Evolutionary conservation across 805 yeast genomes (phyloP), one percentile per base, ranked within the genome.

Genomic region (Saccharomycopsis sp.): DNA sequence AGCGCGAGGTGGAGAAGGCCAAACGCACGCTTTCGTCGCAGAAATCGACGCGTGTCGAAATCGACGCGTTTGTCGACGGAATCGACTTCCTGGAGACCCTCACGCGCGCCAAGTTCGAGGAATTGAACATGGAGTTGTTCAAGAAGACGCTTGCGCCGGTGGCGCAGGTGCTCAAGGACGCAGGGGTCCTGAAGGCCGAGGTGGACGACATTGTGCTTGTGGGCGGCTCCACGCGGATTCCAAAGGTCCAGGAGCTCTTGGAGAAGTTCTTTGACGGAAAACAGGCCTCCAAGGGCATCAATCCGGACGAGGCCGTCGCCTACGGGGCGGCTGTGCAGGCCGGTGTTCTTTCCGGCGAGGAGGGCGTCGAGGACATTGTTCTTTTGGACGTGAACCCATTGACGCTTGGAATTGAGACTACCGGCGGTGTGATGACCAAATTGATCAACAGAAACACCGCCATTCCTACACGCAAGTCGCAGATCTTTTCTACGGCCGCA

Each of bases 261-360:
- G 96, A 92, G 77, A 81, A 86, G 64, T 91, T 76, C 82, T 92
- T 92, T 72, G 84, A 87, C 70, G 97, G 97, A 68, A 92, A 94
- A 82, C 91, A 91, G 77, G 92, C 96, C 64, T 89, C 96, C 66
- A 92, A 91, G 83, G 92, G 97, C 69, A 92, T 92, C 70, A 92
- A 92, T 80, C 98, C 99, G 63, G 99, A 92, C 78, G 99, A 92
- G 81, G 99, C 99, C 73, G 98, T 92, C 70, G 99, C 98, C 50
- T 92, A 85, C 69, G 99, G 99, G 83, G 98, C 98, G 62, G 97
- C 99, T 63, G 97, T 92, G 63, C 99, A 92, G 80, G 98, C 97
- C 59, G 98, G 98, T 79, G 95, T 92, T 66, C 79, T 92, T 64
- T 84, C 96, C 57, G 98, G 98, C 75, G 97, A 91, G 76, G 91